Evolutionary conservation across 352 stramenopile species (phyloP).

Genomic region (Pythium diclinum): DNA sequence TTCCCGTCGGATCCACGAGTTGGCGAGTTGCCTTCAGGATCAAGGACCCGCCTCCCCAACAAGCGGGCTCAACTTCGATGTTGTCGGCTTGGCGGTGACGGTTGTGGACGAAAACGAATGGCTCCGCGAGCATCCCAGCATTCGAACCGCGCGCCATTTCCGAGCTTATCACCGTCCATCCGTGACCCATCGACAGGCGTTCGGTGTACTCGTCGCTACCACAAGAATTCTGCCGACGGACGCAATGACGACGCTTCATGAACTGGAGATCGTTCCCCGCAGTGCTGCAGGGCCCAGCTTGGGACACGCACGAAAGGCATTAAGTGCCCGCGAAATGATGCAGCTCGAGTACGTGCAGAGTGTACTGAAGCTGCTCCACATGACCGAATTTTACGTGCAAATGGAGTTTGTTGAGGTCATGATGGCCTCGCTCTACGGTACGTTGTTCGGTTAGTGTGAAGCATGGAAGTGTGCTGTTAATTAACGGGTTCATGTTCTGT

Average conservation of each 20-base stretch:
- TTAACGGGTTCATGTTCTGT: neutral
- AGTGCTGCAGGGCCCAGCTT: neutral
- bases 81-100: neutral
- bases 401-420: constrained; percentile 32
- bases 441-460: neutral
- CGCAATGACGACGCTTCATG: neutral
- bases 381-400: constrained; percentile 29
- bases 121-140: neutral
- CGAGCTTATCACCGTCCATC: neutral
- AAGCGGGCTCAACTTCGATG: neutral
- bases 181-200: neutral
- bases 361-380: constrained; percentile 30
- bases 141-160: neutral
- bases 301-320: too few species aligned
- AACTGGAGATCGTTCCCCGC: neutral
- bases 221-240: neutral
- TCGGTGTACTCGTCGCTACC: neutral
- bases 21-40: neutral
- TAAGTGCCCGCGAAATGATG: neutral
- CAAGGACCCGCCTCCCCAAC: neutral
- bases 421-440: constrained; percentile 16
- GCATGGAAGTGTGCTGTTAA: neutral
- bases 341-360: constrained; percentile 15
- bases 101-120: neutral
- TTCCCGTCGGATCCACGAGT: neutral